Evolutionary conservation across 495 filamentous ascomycete species (phyloP), one percentile per base, ranked within the genome.

Genomic region (Penicillium subrubescens): DNA sequence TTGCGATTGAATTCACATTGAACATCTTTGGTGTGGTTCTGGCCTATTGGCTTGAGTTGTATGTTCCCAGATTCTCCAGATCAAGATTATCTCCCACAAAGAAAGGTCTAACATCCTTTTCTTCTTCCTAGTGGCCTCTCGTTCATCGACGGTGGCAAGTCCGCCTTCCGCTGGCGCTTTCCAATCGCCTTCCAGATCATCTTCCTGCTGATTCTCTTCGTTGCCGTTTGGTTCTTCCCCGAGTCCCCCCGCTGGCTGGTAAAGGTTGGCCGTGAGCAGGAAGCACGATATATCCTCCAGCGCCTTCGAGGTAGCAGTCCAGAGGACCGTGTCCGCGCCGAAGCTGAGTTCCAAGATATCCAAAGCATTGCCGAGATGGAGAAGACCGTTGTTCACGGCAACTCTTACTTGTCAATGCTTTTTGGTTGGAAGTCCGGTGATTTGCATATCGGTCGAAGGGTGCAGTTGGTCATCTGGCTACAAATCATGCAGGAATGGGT

Each of bases 401-500:
- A 84, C 12, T 86, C 83, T 0, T 91, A 90, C 66, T 69, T 82
- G 10, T 71, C 81, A 2, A 90, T 90, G 88, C 72, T 90, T 10
- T 87, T 88, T 63, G 88, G 88, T 14, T 81, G 83, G 57, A 84
- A 83, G 48, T 85, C 83, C 0, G 87, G 87, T 0, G 85, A 89
- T 43, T 71, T 91, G 25, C 88, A 91, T 63, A 87, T 86, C 12
- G 88, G 83, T 4, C 81, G 89, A 3, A 81, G 89, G 8, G 87
- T 90, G 27, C 88, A 90, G 67, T 79, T 91, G 12, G 87, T 90
- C 19, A 82, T 91, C 48, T 91, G 88, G 88, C 73, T 91, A 11
- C 87, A 91, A 74, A 89, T 92, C 50, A 84, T 91, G 75, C 88
- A 90, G 66, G 88, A 90, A 69, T 91, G 88, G 88, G 83, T 88